phyloP scores from a whole-genome alignment of 2,329 filamentous ascomycete genomes.

The Dothiorella sarmentorum region DNA sequence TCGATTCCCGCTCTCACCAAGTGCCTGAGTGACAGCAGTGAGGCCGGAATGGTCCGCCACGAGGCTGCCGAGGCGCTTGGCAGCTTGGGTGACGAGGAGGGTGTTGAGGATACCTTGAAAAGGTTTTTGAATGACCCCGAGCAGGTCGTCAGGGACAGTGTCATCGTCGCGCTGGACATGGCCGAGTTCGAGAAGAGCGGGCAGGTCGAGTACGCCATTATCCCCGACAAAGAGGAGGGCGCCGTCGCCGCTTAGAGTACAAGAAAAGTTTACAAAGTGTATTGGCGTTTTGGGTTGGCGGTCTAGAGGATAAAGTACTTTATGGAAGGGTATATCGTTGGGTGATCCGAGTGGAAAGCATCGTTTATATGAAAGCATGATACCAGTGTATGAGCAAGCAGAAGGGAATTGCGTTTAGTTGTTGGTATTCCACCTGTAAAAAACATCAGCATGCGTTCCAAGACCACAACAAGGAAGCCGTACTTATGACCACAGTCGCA shows the following conservation, averaged over 20 bases:
- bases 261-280: background rate
- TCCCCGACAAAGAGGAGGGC: slow-evolving; percentile 55
- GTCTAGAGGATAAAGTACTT: slow-evolving; percentile 14
- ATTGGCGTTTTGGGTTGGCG: slow-evolving; percentile 15
- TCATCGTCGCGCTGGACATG: slow-evolving; percentile 95
- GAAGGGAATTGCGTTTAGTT: slow-evolving; percentile 47
- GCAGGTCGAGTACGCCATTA: slow-evolving; percentile 85
- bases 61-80: slow-evolving; percentile 96
- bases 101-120: slow-evolving; percentile 81
- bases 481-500: slow-evolving; percentile 86
- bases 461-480: slow-evolving; percentile 29
- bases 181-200: slow-evolving; percentile 91
- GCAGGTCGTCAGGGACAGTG: slow-evolving; percentile 88
- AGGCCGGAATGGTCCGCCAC: slow-evolving; percentile 95
- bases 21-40: slow-evolving; percentile 71
- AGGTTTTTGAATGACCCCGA: slow-evolving; percentile 86
- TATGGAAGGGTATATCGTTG: slow-evolving; percentile 5
- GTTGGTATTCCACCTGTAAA: slow-evolving; percentile 53
- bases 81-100: slow-evolving; percentile 87
- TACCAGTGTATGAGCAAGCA: slow-evolving; percentile 13
- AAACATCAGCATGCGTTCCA: slow-evolving; percentile 17
- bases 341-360: slow-evolving; percentile 3
- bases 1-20: slow-evolving; percentile 85
- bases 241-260: slow-evolving; percentile 25
- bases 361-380: slow-evolving; percentile 14